Percentiles rank a stretch among this genome's conserved stretches.
Evolutionary conservation across 805 yeast species (phyloP).

Genomic region (Starmerella ratchasimensis): DNA sequence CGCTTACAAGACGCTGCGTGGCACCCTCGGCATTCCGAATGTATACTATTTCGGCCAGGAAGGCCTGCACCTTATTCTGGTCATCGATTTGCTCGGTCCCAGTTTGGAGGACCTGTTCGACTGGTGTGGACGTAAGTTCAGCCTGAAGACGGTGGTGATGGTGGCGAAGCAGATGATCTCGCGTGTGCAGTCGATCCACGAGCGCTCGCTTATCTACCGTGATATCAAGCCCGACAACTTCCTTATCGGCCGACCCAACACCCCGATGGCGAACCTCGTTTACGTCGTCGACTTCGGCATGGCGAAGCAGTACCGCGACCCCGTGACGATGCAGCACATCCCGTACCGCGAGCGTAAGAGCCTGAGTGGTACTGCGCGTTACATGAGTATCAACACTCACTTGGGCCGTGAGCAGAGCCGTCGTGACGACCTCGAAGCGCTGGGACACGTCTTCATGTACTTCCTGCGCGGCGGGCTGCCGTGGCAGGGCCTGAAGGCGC

Average conservation of each 20-base stretch:
- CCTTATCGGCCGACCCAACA: constrained; percentile 76
- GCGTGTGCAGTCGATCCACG: constrained; percentile 75
- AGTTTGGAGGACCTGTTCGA: constrained; percentile 91
- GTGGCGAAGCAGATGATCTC: constrained; percentile 90
- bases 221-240: constrained; percentile 98
- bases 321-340: constrained; percentile 86
- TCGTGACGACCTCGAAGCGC: constrained; percentile 89
- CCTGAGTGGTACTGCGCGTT: constrained; percentile 94
- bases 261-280: constrained; percentile 70
- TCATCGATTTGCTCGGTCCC: constrained; percentile 90
- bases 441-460: constrained; percentile 94
- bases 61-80: constrained; percentile 88
- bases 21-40: constrained; percentile 75
- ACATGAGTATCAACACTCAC: constrained; percentile 96
- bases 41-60: constrained; percentile 99
- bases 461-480: constrained; percentile 81
- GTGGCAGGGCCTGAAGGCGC: constrained; percentile 98
- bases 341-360: constrained; percentile 95
- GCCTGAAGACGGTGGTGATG: constrained; percentile 79
- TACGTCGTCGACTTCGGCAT: constrained; percentile 94
- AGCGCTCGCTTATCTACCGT: constrained; percentile 80
- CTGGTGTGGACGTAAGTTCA: constrained; percentile 91
- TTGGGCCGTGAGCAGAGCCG: constrained; percentile 94
- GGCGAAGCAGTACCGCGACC: constrained; percentile 97
- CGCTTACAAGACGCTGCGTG: constrained; percentile 77